A percentile compares a stretch with the other conserved stretches of the same genome.
These are phyloP conservation scores for Singerocomus rubriflavus DNA, from an alignment of 1,284 basidiomycete genomes.

Conservation along the genomic window DNA sequence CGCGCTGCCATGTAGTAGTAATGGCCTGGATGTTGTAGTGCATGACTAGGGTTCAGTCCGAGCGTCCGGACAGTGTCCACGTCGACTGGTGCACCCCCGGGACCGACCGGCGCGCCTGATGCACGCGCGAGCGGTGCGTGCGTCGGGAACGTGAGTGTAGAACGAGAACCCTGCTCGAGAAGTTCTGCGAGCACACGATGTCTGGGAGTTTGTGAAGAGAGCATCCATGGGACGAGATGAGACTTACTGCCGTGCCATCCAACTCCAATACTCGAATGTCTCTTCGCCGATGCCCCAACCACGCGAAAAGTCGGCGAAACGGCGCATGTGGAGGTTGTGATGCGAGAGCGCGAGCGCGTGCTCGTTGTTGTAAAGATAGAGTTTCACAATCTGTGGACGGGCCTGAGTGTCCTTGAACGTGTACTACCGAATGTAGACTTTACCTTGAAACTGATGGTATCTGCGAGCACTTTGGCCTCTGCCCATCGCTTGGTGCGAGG, in stretches of 20 bases:
- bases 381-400: conserved; percentile 67
- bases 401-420: not conserved
- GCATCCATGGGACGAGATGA: not conserved
- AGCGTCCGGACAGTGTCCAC: conserved; percentile 51
- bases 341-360: conserved; percentile 75
- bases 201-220: conserved; percentile 37
- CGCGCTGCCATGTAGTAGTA: conserved; percentile 88
- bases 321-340: conserved; percentile 79
- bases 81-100: conserved; percentile 39
- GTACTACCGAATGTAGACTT: conserved; percentile 5
- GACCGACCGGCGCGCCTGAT: conserved; percentile 21
- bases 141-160: conserved; percentile 64
- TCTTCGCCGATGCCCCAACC: conserved; percentile 98
- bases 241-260: conserved; percentile 87
- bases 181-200: conserved; percentile 87
- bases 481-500: conserved; percentile 97
- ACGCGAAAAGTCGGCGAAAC: conserved; percentile 84
- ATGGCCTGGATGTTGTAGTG: conserved; percentile 85
- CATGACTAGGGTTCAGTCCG: conserved; percentile 66
- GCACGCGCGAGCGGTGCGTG: conserved; percentile 44
- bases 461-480: conserved; percentile 94
- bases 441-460: conserved; percentile 87
- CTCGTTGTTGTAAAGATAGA: conserved; percentile 87
- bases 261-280: conserved; percentile 97
- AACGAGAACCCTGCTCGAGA: conserved; percentile 74